A percentile compares a stretch with the other conserved stretches of the same genome.
These are phyloP conservation scores for Acer campestre DNA, from an alignment of 345 rosid species.

Conservation along the genomic window DNA sequence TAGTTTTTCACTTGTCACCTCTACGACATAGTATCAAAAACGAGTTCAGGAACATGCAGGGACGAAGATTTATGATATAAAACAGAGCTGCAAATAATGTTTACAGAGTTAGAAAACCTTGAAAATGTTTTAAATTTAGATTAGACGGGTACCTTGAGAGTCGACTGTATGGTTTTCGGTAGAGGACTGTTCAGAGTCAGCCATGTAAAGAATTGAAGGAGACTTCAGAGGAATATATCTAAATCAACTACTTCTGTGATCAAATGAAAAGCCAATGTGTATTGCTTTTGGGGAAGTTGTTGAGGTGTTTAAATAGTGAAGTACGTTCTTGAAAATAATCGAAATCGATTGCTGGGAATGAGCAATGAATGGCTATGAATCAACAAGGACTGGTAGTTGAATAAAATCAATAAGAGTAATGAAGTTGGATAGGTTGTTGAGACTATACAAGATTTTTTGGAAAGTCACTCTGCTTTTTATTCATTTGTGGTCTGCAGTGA, in stretches of 20 bases:
- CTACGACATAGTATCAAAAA: conserved; percentile 18
- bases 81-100: neutral
- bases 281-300: neutral
- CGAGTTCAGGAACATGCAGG: neutral
- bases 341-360: no score
- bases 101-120: neutral
- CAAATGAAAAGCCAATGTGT: neutral
- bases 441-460: neutral
- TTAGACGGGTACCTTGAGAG: conserved; percentile 36
- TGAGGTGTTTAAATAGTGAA: neutral
- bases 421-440: neutral
- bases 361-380: neutral
- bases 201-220: conserved; percentile 37
- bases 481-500: neutral
- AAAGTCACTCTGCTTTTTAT: neutral
- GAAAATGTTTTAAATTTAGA: no score
- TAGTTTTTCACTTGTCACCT: conserved; percentile 36
- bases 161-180: conserved; percentile 35
- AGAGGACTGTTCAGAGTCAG: conserved; percentile 54
- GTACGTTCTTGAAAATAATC: neutral
- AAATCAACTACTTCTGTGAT: neutral
- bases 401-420: neutral
- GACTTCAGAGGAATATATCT: neutral
- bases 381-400: conserved; percentile 2
- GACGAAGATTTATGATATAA: neutral